Conservation (phyloP, 805 yeast genomes). For the Wilhelminamyces savonicus region DNA sequence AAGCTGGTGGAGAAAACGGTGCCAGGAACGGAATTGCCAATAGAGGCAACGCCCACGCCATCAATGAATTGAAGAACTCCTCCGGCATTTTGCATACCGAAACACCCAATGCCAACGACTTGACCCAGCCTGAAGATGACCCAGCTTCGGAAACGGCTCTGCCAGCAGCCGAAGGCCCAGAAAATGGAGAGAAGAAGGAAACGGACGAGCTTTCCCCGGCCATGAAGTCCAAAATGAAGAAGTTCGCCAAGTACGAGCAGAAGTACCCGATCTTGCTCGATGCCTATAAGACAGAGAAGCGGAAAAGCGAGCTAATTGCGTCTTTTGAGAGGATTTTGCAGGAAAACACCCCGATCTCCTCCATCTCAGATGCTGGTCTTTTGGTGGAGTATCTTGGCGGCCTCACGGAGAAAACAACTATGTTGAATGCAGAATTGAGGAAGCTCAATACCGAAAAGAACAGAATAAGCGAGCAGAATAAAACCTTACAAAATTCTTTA, state of each 20-base stretch:
- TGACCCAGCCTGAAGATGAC: slow-evolving; percentile 44
- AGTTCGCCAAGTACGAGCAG: slow-evolving; percentile 81
- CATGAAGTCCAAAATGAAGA: slow-evolving; percentile 56
- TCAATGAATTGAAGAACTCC: slow-evolving; percentile 27
- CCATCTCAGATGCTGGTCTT: slow-evolving; percentile 65
- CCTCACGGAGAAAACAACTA: slow-evolving; percentile 49
- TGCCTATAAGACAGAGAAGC: slow-evolving; percentile 80
- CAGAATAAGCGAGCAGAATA: slow-evolving; percentile 5
- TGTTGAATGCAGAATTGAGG: slow-evolving; percentile 64
- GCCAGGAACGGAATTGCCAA: too few species aligned
- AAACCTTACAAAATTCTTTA: background rate
- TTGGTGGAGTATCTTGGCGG: slow-evolving; percentile 66
- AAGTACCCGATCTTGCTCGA: slow-evolving; percentile 80
- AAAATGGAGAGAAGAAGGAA: slow-evolving; percentile 14
- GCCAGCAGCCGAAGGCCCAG: background rate
- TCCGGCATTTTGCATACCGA: slow-evolving; percentile 27
- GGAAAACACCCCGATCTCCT: slow-evolving; percentile 76
- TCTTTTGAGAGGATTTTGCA: slow-evolving; percentile 63
- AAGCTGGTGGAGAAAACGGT: slow-evolving; percentile 7
- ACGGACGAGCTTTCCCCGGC: slow-evolving; percentile 48
- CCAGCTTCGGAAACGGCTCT: slow-evolving; percentile 5
- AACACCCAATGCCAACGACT: slow-evolving; percentile 43
- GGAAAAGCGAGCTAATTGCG: slow-evolving; percentile 51
- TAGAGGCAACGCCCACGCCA: slow-evolving; percentile 5
- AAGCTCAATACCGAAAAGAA: slow-evolving; percentile 29